phyloP scores from a whole-genome alignment of 2,329 filamentous ascomycete genomes.

The Aspergillus sp. region DNA sequence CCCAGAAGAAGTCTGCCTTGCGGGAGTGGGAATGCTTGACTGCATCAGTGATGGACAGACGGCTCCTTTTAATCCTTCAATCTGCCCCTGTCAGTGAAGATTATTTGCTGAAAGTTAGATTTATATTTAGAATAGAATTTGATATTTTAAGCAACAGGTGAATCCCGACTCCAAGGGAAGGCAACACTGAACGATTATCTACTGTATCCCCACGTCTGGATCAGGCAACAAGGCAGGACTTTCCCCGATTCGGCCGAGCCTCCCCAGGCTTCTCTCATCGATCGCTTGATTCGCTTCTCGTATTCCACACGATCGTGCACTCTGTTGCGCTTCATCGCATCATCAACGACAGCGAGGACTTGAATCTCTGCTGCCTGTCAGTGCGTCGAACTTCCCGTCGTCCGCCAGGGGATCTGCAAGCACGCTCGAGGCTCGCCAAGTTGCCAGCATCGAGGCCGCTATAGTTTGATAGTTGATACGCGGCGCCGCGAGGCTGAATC shows the following conservation, averaged over 20 bases:
- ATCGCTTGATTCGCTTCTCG: neutral
- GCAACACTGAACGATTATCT: neutral
- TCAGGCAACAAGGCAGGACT: conserved; percentile 1
- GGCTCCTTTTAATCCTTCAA: neutral
- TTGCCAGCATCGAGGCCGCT: neutral
- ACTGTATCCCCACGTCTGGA: neutral
- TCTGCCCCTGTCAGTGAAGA: conserved; percentile 8
- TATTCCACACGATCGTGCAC: neutral
- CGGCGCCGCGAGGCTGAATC: conserved; percentile 25
- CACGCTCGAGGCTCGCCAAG: neutral
- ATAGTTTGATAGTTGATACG: neutral
- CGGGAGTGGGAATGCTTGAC: neutral
- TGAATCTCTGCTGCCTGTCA: neutral
- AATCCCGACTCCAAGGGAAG: neutral
- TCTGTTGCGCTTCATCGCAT: neutral
- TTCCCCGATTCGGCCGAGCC: neutral
- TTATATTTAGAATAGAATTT: conserved; percentile 5
- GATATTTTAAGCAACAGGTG: conserved; percentile 7
- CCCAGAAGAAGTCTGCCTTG: conserved; percentile 6
- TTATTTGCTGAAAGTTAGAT: neutral
- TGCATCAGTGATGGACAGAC: neutral
- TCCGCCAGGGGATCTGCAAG: neutral
- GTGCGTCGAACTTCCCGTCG: neutral
- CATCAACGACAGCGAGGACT: neutral
- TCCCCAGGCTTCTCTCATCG: neutral